phyloP scores from a whole-genome alignment of 2,329 filamentous ascomycete genomes.

The Trichoderma koningii region DNA sequence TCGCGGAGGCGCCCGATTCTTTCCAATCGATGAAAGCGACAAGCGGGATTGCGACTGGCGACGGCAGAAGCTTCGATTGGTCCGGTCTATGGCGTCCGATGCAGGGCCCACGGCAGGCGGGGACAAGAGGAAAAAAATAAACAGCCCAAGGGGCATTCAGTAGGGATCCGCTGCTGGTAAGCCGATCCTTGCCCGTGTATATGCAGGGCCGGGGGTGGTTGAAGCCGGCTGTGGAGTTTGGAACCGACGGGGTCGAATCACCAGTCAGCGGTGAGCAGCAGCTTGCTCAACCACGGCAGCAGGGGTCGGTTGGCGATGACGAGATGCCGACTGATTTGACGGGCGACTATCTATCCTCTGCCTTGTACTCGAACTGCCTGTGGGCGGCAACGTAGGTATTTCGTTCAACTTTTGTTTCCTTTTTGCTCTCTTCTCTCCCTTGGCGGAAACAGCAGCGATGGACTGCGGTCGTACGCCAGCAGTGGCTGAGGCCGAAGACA shows the following conservation, averaged over 20 bases:
- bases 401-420: not conserved
- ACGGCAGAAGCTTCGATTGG: slow-evolving; percentile 21
- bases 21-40: slow-evolving; percentile 22
- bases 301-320: slow-evolving; percentile 21
- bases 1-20: slow-evolving; percentile 13
- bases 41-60: slow-evolving; percentile 28
- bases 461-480: not conserved
- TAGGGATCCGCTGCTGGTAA: slow-evolving; percentile 21
- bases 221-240: slow-evolving; percentile 14
- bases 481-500: not conserved
- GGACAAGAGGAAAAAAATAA: slow-evolving; percentile 17
- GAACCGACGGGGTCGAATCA: slow-evolving; percentile 10
- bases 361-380: not conserved
- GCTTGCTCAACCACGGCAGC: slow-evolving; percentile 3
- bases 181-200: slow-evolving; percentile 16
- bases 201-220: slow-evolving; percentile 11
- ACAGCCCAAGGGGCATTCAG: slow-evolving; percentile 9
- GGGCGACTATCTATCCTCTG: slow-evolving; percentile 1
- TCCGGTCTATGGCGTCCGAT: slow-evolving; percentile 22
- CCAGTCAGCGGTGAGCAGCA: slow-evolving; percentile 25
- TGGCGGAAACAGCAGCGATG: not conserved
- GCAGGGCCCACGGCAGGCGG: slow-evolving; percentile 25
- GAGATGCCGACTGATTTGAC: slow-evolving; percentile 19
- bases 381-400: not conserved
- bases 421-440: not conserved